Conservation (phyloP, 345 rosid species). For the Aquilaria sinensis region DNA sequence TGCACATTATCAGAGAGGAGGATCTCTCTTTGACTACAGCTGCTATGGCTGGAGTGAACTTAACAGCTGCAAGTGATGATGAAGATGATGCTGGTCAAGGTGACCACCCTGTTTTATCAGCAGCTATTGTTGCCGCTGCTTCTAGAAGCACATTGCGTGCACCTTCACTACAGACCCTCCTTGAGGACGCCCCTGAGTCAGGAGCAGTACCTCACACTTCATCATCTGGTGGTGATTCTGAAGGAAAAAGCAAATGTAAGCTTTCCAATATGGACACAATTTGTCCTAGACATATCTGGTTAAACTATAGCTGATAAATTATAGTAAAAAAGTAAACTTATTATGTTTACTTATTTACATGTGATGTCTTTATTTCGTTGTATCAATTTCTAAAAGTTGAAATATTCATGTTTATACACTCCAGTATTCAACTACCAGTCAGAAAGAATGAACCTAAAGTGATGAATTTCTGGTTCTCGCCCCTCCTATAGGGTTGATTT, state of each 20-base stretch:
- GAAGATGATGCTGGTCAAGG: conserved; percentile 48
- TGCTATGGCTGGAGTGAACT: conserved; percentile 70
- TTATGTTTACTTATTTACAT: too few relatives aligned
- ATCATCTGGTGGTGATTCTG: conserved; percentile 98
- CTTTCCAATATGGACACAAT: background rate
- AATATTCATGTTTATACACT: too few relatives aligned
- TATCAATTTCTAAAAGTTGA: too few relatives aligned
- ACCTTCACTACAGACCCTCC: conserved; percentile 86
- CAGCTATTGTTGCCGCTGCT: conserved; percentile 90
- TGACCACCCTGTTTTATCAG: conserved; percentile 65
- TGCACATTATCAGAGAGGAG: conserved; percentile 95
- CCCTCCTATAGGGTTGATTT: too few relatives aligned
- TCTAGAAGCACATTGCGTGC: conserved; percentile 89
- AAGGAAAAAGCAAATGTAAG: conserved; percentile 90
- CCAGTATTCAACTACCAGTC: too few relatives aligned
- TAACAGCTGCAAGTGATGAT: conserved; percentile 72
- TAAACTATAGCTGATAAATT: too few relatives aligned
- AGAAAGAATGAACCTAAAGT: too few relatives aligned
- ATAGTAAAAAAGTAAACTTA: too few relatives aligned
- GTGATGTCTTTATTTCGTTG: too few relatives aligned
- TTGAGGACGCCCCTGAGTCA: conserved; percentile 75
- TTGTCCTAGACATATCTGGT: too few relatives aligned
- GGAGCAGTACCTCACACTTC: conserved; percentile 60
- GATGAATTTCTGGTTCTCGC: too few relatives aligned
- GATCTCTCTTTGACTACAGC: conserved; percentile 74